Conservation (phyloP, 2,329 filamentous ascomycete species). For the Furcasterigmium furcatum region DNA sequence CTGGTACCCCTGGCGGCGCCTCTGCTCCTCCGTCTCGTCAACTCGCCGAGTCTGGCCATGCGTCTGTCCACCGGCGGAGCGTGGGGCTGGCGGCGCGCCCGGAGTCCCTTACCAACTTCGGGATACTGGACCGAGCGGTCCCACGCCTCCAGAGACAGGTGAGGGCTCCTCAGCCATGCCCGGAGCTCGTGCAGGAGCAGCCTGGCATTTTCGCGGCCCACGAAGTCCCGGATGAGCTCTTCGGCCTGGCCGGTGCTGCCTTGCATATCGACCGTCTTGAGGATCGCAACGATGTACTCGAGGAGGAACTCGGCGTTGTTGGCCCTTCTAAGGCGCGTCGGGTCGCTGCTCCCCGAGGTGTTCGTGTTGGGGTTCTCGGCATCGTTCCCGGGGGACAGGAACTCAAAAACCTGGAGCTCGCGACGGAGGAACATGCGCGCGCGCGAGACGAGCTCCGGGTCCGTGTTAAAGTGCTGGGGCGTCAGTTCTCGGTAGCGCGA, state of each 20-base stretch:
- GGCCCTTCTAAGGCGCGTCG: constrained; percentile 28
- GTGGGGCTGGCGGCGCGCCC: no score
- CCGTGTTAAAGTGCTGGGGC: constrained; percentile 59
- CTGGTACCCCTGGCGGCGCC: no score
- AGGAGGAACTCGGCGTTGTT: constrained; percentile 81
- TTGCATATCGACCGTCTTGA: constrained; percentile 80
- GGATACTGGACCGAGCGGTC: constrained; percentile 75
- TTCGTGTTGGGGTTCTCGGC: not conserved
- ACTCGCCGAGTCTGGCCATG: no score
- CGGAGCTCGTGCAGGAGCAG: constrained; percentile 84
- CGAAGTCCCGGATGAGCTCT: constrained; percentile 72
- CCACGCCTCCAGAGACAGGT: constrained; percentile 69
- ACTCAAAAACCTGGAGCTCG: constrained; percentile 80
- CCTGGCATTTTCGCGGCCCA: constrained; percentile 69
- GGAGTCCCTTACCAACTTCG: no score
- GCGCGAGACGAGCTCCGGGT: constrained; percentile 67
- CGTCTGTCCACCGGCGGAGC: not conserved
- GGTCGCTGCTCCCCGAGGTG: constrained; percentile 6
- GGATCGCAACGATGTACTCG: constrained; percentile 79
- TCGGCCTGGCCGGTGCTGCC: constrained; percentile 76
- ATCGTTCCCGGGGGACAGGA: constrained; percentile 43
- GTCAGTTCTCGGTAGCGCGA: constrained; percentile 75
- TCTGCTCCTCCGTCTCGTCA: not conserved
- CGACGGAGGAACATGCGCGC: constrained; percentile 80
- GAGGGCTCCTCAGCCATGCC: constrained; percentile 81